Percentiles rank a stretch among this genome's conserved stretches.
These are phyloP conservation scores for Nadsonia commutata DNA, from an alignment of 1,139 yeast species.

Conservation along the genomic window DNA sequence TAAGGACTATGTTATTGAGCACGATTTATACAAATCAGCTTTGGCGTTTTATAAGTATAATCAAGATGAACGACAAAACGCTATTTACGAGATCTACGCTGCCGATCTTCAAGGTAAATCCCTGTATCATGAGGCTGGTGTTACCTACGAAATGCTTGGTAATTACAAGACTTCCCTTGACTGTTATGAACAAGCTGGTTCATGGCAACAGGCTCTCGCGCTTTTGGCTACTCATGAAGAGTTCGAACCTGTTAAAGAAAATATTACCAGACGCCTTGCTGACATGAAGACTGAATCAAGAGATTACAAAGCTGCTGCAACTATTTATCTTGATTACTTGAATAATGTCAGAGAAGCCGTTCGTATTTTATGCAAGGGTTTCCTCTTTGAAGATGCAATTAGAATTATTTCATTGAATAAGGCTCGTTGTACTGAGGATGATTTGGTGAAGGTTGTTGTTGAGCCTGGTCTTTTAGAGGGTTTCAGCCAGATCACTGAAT, in stretches of 20 bases:
- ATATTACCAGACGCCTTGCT: constrained; percentile 45
- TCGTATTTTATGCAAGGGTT: constrained; percentile 56
- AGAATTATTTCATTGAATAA: constrained; percentile 35
- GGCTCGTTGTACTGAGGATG: constrained; percentile 8
- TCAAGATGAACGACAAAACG: constrained; percentile 28
- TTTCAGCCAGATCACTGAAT: constrained; percentile 74
- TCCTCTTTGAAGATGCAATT: constrained; percentile 62
- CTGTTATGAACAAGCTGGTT: constrained; percentile 51
- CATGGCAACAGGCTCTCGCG: constrained; percentile 76
- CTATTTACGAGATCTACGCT: constrained; percentile 50
- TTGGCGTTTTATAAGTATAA: constrained; percentile 48
- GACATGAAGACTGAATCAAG: constrained; percentile 51
- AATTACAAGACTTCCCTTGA: constrained; percentile 48
- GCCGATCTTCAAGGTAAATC: constrained; percentile 36
- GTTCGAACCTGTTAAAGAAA: constrained; percentile 21
- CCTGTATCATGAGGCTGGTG: constrained; percentile 53
- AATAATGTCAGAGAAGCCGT: constrained; percentile 49
- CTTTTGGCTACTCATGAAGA: constrained; percentile 24
- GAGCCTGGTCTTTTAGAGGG: constrained; percentile 75
- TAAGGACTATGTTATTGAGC: constrained; percentile 54
- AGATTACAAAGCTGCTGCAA: constrained; percentile 72
- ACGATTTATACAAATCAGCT: constrained; percentile 60
- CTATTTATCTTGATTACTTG: constrained; percentile 50
- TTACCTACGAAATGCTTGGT: constrained; percentile 57
- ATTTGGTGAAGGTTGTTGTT: constrained; percentile 41